These are phyloP conservation scores for Barnettozyma siamensis DNA, from an alignment of 805 yeast genomes.

Conservation along the genomic window DNA sequence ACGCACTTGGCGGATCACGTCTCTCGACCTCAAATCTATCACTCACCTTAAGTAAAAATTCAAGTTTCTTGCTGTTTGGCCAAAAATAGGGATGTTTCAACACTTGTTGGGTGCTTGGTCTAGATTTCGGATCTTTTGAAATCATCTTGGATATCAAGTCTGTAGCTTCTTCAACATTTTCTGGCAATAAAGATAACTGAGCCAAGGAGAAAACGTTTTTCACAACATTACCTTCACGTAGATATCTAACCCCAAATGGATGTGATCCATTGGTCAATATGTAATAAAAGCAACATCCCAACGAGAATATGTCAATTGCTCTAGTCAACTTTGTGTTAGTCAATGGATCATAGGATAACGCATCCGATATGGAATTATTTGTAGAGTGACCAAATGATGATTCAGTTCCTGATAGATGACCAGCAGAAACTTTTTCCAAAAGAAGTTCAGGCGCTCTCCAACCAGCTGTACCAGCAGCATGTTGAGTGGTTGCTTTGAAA, in stretches of 20 bases:
- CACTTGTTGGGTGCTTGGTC: slow-evolving; percentile 69
- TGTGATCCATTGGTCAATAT: slow-evolving; percentile 78
- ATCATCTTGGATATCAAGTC: slow-evolving; percentile 76
- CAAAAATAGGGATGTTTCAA: slow-evolving; percentile 89
- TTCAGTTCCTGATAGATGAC: slow-evolving; percentile 17
- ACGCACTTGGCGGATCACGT: slow-evolving; percentile 69
- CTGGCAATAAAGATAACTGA: slow-evolving; percentile 19
- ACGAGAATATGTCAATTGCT: slow-evolving; percentile 87
- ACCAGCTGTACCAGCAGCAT: slow-evolving; percentile 95
- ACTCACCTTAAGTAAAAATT: slow-evolving; percentile 79
- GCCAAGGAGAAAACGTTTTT: slow-evolving; percentile 45
- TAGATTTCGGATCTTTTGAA: slow-evolving; percentile 48
- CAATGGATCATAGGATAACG: slow-evolving; percentile 33
- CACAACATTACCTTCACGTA: slow-evolving; percentile 85
- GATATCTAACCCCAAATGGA: slow-evolving; percentile 91
- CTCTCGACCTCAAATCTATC: slow-evolving; percentile 86
- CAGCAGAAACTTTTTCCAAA: slow-evolving; percentile 30
- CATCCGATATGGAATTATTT: slow-evolving; percentile 26
- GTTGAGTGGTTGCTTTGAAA: slow-evolving; percentile 84
- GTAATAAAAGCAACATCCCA: slow-evolving; percentile 92
- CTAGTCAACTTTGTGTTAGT: slow-evolving; percentile 65
- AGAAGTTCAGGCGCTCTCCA: slow-evolving; percentile 97
- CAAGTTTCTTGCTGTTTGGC: slow-evolving; percentile 66
- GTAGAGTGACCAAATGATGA: slow-evolving; percentile 15
- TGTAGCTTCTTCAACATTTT: slow-evolving; percentile 57